A percentile compares a stretch with the other conserved stretches of the same genome.
phyloP scores from a whole-genome alignment of 73 alveolate species.

The Effrenium voratum region DNA sequence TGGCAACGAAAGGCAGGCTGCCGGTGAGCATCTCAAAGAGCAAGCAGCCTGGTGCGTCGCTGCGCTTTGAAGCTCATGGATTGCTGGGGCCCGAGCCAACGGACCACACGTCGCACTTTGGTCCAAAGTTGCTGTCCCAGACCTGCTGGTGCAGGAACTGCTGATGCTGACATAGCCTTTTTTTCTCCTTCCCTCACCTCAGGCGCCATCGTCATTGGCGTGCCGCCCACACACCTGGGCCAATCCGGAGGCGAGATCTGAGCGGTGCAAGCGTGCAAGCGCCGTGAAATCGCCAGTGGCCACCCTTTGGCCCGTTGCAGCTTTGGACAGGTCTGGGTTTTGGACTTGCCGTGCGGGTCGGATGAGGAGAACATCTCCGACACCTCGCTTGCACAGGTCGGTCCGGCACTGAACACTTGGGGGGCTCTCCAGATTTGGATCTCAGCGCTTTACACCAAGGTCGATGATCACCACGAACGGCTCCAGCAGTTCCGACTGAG shows the following conservation, averaged over 20 bases:
- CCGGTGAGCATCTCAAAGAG: slow-evolving; percentile 77
- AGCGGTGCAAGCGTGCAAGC: too few relatives aligned
- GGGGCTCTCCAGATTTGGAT: too few relatives aligned
- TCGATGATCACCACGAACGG: slow-evolving; percentile 69
- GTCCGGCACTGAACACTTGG: neutral
- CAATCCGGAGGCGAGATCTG: neutral
- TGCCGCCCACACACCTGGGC: slow-evolving; percentile 52
- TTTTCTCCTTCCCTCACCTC: neutral
- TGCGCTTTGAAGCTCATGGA: neutral
- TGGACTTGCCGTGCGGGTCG: slow-evolving; percentile 50
- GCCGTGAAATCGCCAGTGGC: neutral
- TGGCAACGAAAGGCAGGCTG: slow-evolving; percentile 65
- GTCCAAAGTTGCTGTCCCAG: slow-evolving; percentile 20
- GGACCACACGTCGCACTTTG: slow-evolving; percentile 45
- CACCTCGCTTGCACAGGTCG: neutral
- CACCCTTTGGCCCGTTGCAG: neutral
- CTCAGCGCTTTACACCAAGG: slow-evolving; percentile 9
- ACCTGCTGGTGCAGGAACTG: neutral
- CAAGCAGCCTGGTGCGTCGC: slow-evolving; percentile 32
- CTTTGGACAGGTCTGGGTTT: neutral
- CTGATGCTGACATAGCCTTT: neutral
- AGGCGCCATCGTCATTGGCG: slow-evolving; percentile 68
- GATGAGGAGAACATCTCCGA: slow-evolving; percentile 50
- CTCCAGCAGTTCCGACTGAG: neutral
- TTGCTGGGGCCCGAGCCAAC: neutral